Percentiles rank a stretch among this genome's conserved stretches.
phyloP scores from a whole-genome alignment of 192 early-diverging fungal genomes.

The Mortierella alpina region DNA sequence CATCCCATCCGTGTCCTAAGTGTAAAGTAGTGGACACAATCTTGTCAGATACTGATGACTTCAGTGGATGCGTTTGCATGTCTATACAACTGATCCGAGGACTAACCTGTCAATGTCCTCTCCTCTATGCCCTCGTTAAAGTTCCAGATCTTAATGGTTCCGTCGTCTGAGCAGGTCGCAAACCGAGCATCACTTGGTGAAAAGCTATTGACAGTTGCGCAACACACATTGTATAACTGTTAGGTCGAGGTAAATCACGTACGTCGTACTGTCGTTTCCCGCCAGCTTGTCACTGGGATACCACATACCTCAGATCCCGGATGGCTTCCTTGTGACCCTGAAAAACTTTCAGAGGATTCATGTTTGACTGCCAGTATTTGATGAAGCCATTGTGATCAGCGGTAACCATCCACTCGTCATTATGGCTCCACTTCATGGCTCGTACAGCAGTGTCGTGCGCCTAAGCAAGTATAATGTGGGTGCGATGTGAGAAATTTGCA shows the following conservation, averaged over 20 bases:
- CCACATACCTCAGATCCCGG: constrained; percentile 78
- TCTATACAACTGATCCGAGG: background rate
- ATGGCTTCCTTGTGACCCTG: constrained; percentile 90
- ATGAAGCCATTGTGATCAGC: constrained; percentile 92
- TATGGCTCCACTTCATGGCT: constrained; percentile 96
- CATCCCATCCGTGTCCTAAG: constrained; percentile 94
- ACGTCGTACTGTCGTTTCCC: too few species aligned
- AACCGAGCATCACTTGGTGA: constrained; percentile 93
- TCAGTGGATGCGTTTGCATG: background rate
- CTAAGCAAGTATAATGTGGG: constrained; percentile 29
- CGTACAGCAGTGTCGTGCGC: constrained; percentile 96
- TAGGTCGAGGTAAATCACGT: too few species aligned
- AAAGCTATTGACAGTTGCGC: constrained; percentile 72
- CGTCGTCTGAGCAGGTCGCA: constrained; percentile 96
- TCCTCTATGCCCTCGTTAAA: constrained; percentile 91
- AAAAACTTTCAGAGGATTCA: constrained; percentile 92
- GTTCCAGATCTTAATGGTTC: constrained; percentile 96
- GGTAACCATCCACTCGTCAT: constrained; percentile 95
- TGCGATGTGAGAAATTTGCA: background rate
- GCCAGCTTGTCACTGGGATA: background rate
- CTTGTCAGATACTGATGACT: too few species aligned
- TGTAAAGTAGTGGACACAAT: background rate
- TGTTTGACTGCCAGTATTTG: constrained; percentile 98
- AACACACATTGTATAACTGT: background rate
- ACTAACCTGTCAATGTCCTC: constrained; percentile 67